Evolutionary conservation across 1,139 yeast genomes (phyloP), one percentile per base, ranked within the genome.

Genomic region (Candida buenavistaensis): DNA sequence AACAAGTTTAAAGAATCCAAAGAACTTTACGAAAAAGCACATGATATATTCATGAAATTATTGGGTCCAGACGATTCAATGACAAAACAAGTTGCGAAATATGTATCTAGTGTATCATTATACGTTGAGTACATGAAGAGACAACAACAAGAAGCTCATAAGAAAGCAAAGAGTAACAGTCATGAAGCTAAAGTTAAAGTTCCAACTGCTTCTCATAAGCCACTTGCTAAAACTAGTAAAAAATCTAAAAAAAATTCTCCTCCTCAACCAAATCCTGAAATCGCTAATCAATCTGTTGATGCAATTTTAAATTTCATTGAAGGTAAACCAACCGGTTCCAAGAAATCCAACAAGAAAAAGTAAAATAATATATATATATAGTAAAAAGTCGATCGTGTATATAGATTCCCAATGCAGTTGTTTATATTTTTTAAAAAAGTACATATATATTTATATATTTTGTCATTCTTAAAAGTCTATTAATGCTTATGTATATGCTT

Each of bases 271-370:
- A 65, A 74, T 46, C 80, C 85, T 15, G 74, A 69, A 26, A 69
- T 82, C 44, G 81, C 82, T 10, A 60, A 64, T 34, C 69, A 78
- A 55, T 78, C 85, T 13, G 74, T 82, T 38, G 90, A 82, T 35
- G 90, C 82, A 40, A 75, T 83, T 43, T 65, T 82, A 61, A 69
- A 70, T 34, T 83, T 75, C 50, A 80, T 83, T 49, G 83, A 80
- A 55, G 86, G 84, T 31, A 48, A 52, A 14, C 43, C 46, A 38
- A 45, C 44, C 47, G 46, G 45, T 41, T 31, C 37, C 13, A 42
- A 39, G 24, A 43, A 44, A 32, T 37, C 38, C 24, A 33, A 36
- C 23, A 33, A 29, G 23, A 26, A 44, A 38, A 48, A 43, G 39
- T 47, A 43, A 28, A 24, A n/a, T n/a, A n/a, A n/a, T n/a, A n/a